Evolutionary conservation across 352 stramenopile species (phyloP).

Genomic region (Pythium insidiosum): DNA sequence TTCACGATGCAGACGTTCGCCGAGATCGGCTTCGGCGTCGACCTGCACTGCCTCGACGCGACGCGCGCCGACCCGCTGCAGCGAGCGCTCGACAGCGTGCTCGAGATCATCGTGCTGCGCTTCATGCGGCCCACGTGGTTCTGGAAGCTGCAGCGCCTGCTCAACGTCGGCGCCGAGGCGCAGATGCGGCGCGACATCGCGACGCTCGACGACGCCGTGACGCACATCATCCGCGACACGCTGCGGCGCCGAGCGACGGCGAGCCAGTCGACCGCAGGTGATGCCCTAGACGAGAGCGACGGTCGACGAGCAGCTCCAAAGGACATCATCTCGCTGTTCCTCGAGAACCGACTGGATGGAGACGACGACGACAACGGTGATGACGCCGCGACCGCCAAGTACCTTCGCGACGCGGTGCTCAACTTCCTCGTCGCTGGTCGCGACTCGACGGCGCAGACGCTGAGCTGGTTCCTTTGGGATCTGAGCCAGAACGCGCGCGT

Average conservation of each 20-base stretch:
- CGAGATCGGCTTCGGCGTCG: constrained; percentile 46
- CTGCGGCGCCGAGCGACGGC: constrained; percentile 8
- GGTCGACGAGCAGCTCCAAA: constrained; percentile 1
- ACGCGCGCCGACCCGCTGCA: constrained; percentile 42
- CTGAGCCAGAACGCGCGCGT: constrained; percentile 37
- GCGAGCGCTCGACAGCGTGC: constrained; percentile 27
- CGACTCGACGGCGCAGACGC: constrained; percentile 49
- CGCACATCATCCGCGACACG: constrained; percentile 28
- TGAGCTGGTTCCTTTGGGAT: constrained; percentile 64
- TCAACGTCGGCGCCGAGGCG: constrained; percentile 22
- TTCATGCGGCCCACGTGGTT: constrained; percentile 27
- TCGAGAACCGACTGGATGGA: constrained; percentile 20
- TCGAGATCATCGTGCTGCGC: constrained; percentile 14
- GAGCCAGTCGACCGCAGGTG: no score
- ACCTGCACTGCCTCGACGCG: constrained; percentile 27
- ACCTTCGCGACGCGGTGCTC: constrained; percentile 56
- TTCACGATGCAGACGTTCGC: constrained; percentile 48
- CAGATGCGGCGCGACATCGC: constrained; percentile 22
- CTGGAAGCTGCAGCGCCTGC: constrained; percentile 29
- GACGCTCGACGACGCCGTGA: constrained; percentile 31
- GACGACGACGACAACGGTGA: constrained; percentile 6
- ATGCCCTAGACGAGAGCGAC: no score
- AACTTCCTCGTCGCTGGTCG: constrained; percentile 72
- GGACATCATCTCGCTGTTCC: constrained; percentile 44
- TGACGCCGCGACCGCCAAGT: constrained; percentile 24